Percentiles rank a stretch among this genome's conserved stretches.
These are phyloP conservation scores for Nakaseomyces uthaithaninus DNA, from an alignment of 1,139 yeast genomes.

Conservation along the genomic window DNA sequence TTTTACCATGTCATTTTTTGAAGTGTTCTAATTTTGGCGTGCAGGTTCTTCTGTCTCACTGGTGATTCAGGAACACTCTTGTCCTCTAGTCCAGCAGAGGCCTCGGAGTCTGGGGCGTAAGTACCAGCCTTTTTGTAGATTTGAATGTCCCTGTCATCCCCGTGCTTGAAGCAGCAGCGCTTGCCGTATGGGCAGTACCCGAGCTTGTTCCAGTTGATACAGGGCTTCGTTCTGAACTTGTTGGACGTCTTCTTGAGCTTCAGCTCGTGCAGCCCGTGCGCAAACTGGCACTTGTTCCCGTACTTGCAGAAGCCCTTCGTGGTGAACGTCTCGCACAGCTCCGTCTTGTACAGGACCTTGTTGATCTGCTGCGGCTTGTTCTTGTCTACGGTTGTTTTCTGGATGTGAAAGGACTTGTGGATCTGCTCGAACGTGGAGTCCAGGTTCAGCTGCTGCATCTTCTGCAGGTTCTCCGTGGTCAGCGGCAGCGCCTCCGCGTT, in stretches of 20 bases:
- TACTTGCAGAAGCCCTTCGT: conserved; percentile 75
- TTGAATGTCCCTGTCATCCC: conserved; percentile 34
- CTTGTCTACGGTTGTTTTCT: conserved; percentile 11
- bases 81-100: conserved; percentile 1
- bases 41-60: conserved; percentile 4
- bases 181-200: conserved; percentile 86
- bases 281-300: conserved; percentile 88
- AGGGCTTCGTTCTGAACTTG: conserved; percentile 87
- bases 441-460: conserved; percentile 11
- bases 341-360: conserved; percentile 79
- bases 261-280: conserved; percentile 77
- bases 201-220: conserved; percentile 77
- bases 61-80: neutral
- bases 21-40: conserved; percentile 2
- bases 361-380: conserved; percentile 36
- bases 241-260: conserved; percentile 67
- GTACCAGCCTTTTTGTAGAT: conserved; percentile 17
- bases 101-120: neutral
- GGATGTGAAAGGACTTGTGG: conserved; percentile 9
- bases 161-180: conserved; percentile 88
- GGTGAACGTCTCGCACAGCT: conserved; percentile 72
- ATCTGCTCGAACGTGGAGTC: conserved; percentile 5
- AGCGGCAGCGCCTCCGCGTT: conserved; percentile 18
- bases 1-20: conserved; percentile 7
- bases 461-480: conserved; percentile 21